These are phyloP conservation scores for Ambrosiella beaveri DNA, from an alignment of 2,329 filamentous ascomycete genomes.

Conservation along the genomic window DNA sequence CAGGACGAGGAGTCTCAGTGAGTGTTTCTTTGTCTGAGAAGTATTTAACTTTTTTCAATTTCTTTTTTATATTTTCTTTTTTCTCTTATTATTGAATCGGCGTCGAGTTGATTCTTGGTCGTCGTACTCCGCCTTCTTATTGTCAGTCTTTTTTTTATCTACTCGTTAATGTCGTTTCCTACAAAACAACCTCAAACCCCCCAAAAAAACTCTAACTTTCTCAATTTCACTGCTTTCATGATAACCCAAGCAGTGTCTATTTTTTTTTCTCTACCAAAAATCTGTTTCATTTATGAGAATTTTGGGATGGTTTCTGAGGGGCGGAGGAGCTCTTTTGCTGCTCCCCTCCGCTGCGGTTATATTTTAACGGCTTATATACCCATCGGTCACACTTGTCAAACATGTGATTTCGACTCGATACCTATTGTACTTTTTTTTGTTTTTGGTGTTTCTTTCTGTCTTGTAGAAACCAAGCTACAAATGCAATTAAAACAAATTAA, in stretches of 20 bases:
- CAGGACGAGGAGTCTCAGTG: conserved; percentile 1
- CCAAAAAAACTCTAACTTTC: not conserved
- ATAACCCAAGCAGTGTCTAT: not conserved
- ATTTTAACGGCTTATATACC: conserved; percentile 5
- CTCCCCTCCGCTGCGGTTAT: not conserved
- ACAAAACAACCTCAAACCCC: no score
- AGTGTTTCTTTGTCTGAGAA: not conserved
- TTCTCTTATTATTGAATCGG: not conserved
- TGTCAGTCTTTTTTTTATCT: not conserved
- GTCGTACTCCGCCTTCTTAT: not conserved
- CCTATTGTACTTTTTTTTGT: not conserved
- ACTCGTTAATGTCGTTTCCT: not conserved
- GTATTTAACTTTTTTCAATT: not conserved
- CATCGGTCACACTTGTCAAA: not conserved
- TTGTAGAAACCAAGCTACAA: not conserved
- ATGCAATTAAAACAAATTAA: not conserved
- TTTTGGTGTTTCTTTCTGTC: not conserved
- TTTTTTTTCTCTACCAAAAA: not conserved
- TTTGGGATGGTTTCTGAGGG: not conserved
- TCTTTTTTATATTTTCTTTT: not conserved
- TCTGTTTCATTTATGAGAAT: not conserved
- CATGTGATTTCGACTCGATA: not conserved
- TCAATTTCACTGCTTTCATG: not conserved
- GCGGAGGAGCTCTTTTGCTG: not conserved
- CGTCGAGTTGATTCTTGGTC: not conserved